phyloP scores from a whole-genome alignment of 1,284 basidiomycete genomes.

The Jaminaea rosea region DNA sequence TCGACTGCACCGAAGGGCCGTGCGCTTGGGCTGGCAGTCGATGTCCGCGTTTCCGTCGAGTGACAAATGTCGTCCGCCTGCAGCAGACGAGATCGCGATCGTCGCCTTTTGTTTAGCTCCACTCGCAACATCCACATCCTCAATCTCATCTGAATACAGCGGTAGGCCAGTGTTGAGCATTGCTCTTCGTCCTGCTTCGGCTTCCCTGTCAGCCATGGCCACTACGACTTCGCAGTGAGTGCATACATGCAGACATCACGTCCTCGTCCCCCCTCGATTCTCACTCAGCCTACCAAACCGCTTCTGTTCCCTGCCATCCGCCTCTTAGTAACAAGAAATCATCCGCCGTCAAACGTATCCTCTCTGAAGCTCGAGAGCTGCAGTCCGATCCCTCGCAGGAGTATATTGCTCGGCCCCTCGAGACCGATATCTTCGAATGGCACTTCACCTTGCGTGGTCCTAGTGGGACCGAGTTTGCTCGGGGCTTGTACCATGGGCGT shows the following conservation, averaged over 20 bases:
- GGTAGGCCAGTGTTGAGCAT: no score
- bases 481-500: conserved; percentile 70
- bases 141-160: no score
- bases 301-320: no score
- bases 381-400: conserved; percentile 69
- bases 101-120: no score
- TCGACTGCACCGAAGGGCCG: no score
- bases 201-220: no score
- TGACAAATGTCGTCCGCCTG: no score
- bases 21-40: no score
- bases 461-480: conserved; percentile 38
- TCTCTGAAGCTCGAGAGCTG: conserved; percentile 87
- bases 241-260: neutral
- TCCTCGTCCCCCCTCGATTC: neutral
- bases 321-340: conserved; percentile 47
- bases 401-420: conserved; percentile 75
- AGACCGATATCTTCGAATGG: conserved; percentile 73
- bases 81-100: no score
- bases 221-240: conserved; percentile 5
- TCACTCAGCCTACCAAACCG: neutral
- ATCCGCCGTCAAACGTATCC: conserved; percentile 87
- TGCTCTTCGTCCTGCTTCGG: no score
- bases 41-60: no score
- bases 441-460: conserved; percentile 90
- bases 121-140: no score